Conservation (phyloP, 352 stramenopile genomes). For the Pythium monospermum region DNA sequence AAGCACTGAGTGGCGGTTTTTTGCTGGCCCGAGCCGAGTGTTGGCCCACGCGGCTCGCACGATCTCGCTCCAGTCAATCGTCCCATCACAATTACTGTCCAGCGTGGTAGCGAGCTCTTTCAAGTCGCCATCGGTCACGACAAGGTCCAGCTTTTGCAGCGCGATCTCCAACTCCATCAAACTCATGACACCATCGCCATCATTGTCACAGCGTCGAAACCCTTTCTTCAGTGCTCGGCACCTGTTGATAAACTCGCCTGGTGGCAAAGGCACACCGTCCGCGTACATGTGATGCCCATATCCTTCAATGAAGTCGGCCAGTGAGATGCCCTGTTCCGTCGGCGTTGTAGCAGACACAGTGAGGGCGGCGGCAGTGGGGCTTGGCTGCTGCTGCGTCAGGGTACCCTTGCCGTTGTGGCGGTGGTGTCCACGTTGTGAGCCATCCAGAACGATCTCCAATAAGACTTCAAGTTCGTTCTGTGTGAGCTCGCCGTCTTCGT, state of each 20-base stretch:
- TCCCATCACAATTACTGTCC: conserved; percentile 5
- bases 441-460: conserved; percentile 2
- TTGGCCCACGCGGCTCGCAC: conserved; percentile 3
- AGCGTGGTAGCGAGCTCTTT: background rate
- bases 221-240: conserved; percentile 6
- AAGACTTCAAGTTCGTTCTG: conserved; percentile 2
- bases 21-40: background rate
- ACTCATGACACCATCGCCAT: conserved; percentile 12
- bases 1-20: conserved; percentile 7
- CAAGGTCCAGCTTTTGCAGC: conserved; percentile 12
- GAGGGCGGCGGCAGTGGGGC: no score
- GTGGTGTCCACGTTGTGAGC: background rate
- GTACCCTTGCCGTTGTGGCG: background rate
- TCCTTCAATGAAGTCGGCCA: conserved; percentile 7
- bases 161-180: conserved; percentile 11
- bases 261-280: background rate
- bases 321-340: no score
- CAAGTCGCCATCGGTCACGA: conserved; percentile 9
- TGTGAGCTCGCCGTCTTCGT: conserved; percentile 6
- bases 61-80: conserved; percentile 19
- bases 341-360: no score
- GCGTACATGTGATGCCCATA: conserved; percentile 3
- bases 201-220: conserved; percentile 12
- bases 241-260: conserved; percentile 4
- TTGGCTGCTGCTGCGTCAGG: background rate